Percentiles rank a stretch among this genome's conserved stretches.
Evolutionary conservation across 805 yeast genomes (phyloP).

Genomic region (Lachancea thermotolerans): DNA sequence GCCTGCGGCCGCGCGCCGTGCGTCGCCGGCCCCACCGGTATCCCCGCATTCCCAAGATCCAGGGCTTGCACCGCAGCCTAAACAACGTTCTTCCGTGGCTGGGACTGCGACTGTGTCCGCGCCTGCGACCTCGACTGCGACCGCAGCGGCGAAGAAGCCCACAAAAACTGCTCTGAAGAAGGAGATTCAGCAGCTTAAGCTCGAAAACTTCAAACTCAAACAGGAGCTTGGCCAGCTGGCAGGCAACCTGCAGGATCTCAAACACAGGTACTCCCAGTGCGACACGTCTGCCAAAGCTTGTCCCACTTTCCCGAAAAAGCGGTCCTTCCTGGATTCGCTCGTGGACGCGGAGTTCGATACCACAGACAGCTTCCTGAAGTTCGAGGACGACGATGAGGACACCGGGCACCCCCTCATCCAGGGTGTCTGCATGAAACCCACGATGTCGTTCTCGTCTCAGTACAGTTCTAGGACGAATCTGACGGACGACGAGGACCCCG

Average conservation of each 20-base stretch:
- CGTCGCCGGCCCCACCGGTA: background rate
- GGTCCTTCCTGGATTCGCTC: constrained; percentile 5
- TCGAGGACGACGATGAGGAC: constrained; percentile 19
- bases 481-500: constrained; percentile 21
- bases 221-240: constrained; percentile 21
- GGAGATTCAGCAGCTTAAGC: constrained; percentile 19
- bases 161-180: constrained; percentile 17
- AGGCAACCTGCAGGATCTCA: constrained; percentile 21
- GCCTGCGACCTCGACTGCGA: background rate
- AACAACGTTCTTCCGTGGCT: background rate
- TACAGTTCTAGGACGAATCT: constrained; percentile 13
- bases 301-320: constrained; percentile 1
- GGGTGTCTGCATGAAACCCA: constrained; percentile 3
- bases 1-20: background rate
- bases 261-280: constrained; percentile 9
- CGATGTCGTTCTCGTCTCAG: constrained; percentile 8
- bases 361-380: constrained; percentile 19
- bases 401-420: background rate
- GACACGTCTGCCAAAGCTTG: background rate
- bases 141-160: constrained; percentile 7
- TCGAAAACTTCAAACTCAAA: constrained; percentile 21
- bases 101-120: background rate
- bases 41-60: background rate
- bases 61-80: background rate
- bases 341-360: background rate